A percentile compares a stretch with the other conserved stretches of the same genome.
Evolutionary conservation across 306 rosid genomes (phyloP).

Genomic region (Trifolium dubium): DNA sequence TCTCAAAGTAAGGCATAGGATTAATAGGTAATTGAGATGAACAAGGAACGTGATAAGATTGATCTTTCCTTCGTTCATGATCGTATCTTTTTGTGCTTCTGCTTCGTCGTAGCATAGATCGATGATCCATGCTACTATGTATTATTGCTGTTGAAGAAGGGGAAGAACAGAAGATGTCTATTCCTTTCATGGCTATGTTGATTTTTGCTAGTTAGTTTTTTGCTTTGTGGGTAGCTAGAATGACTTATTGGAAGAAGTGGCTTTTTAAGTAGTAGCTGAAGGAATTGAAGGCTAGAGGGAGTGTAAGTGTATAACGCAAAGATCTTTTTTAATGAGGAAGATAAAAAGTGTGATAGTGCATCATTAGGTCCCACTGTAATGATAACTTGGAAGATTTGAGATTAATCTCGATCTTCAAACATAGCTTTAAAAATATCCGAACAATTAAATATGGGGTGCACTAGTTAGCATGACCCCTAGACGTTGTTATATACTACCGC

Average conservation of each 20-base stretch:
- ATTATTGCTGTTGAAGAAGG: constrained; percentile 70
- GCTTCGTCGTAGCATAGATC: constrained; percentile 46
- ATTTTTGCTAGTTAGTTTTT: background rate
- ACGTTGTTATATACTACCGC: no score
- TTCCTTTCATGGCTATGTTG: constrained; percentile 54
- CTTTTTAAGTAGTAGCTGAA: constrained; percentile 14
- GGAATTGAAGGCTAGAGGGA: constrained; percentile 15
- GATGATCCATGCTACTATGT: constrained; percentile 53
- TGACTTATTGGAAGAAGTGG: constrained; percentile 8
- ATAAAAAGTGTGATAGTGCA: constrained; percentile 15
- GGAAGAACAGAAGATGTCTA: constrained; percentile 74
- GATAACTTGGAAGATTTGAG: constrained; percentile 45
- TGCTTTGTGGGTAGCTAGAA: background rate
- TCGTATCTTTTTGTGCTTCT: constrained; percentile 41
- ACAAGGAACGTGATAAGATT: constrained; percentile 62
- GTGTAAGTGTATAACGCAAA: background rate
- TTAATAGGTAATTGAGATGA: constrained; percentile 69
- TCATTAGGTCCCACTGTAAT: constrained; percentile 45
- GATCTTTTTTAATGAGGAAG: background rate
- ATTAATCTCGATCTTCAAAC: constrained; percentile 35
- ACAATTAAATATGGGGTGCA: no score
- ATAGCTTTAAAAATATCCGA: no score
- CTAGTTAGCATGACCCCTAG: no score
- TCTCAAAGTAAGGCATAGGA: constrained; percentile 62
- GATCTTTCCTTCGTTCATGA: constrained; percentile 44